Evolutionary conservation across 2,329 filamentous ascomycete genomes (phyloP).

Genomic region (Chaetomium strumarium): DNA sequence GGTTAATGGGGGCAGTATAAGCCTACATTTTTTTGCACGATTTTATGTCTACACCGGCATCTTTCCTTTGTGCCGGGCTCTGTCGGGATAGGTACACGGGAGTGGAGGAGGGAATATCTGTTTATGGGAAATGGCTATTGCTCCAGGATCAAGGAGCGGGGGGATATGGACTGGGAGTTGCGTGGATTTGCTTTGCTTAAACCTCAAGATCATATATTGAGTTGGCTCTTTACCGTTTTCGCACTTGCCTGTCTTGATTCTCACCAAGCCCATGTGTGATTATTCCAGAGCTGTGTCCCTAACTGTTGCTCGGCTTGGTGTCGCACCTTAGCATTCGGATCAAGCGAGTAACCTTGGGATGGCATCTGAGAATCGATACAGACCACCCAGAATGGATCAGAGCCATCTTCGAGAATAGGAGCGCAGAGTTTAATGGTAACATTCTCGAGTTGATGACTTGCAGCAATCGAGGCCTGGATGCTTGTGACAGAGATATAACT

Average conservation of each 20-base stretch:
- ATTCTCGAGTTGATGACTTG: neutral
- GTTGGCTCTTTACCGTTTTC: neutral
- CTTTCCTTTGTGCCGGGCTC: neutral
- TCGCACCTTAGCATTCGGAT: no score
- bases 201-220: neutral
- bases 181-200: neutral
- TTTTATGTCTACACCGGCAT: neutral
- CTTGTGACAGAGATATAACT: neutral
- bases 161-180: constrained; percentile 16
- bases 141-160: neutral
- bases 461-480: neutral
- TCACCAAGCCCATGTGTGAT: no score
- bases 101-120: constrained; percentile 6
- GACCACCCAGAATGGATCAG: no score
- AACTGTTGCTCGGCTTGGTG: no score
- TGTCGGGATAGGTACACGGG: constrained; percentile 3
- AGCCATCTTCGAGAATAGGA: no score
- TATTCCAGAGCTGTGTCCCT: no score
- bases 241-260: no score
- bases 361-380: no score
- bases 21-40: neutral
- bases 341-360: no score
- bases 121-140: constrained; percentile 1
- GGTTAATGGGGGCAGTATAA: constrained; percentile 12
- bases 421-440: no score